These are phyloP conservation scores for Starmerella powellii DNA, from an alignment of 805 yeast species.

Conservation along the genomic window DNA sequence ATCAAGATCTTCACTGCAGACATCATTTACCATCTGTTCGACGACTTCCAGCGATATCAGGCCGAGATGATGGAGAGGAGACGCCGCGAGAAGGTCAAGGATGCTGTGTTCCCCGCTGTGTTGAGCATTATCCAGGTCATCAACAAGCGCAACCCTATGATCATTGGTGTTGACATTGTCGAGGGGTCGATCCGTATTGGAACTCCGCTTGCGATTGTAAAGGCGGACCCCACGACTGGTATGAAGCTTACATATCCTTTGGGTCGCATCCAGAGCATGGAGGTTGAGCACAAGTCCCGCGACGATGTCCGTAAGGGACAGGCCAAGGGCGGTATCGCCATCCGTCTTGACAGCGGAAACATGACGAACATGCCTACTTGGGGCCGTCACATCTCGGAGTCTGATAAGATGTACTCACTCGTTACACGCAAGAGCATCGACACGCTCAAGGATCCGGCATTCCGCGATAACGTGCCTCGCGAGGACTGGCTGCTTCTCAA, in stretches of 20 bases:
- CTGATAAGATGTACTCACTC: conserved; percentile 80
- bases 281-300: conserved; percentile 82
- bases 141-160: conserved; percentile 98
- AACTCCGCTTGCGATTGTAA: conserved; percentile 92
- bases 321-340: conserved; percentile 96
- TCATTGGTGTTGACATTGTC: conserved; percentile 92
- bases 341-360: conserved; percentile 80
- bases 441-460: conserved; percentile 95
- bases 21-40: conserved; percentile 91
- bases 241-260: conserved; percentile 53
- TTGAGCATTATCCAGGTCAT: conserved; percentile 89
- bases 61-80: conserved; percentile 74
- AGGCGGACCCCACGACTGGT: conserved; percentile 73
- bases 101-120: conserved; percentile 91
- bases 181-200: conserved; percentile 87
- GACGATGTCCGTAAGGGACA: conserved; percentile 82
- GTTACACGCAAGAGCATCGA: conserved; percentile 83
- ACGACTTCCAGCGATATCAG: conserved; percentile 87
- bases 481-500: conserved; percentile 92
- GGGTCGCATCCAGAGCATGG: conserved; percentile 86
- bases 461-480: conserved; percentile 85
- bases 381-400: conserved; percentile 98
- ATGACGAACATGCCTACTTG: conserved; percentile 89
- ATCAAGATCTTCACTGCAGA: conserved; percentile 91
- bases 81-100: conserved; percentile 75